Base-by-base conservation (phyloP, 2,329 filamentous ascomycete species). In the Neonectria magnoliae region DNA sequence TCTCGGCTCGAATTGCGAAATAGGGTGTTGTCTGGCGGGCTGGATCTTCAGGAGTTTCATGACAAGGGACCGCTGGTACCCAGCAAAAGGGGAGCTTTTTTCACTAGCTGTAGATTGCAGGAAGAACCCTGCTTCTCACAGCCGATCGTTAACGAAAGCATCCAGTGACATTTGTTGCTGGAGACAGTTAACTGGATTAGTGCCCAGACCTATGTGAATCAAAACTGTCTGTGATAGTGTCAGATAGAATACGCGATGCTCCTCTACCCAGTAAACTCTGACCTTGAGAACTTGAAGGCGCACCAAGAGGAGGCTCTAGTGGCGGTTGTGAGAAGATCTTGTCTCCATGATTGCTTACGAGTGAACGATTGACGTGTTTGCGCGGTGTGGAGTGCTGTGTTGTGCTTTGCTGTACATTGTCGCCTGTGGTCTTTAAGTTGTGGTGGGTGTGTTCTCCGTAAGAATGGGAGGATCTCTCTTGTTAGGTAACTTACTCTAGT, bases 111-210 rank as follows among this genome's bases (percentile, higher is more conserved):
- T 38, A n/a, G 57, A 60, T 54, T 41, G 31, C 57, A 54, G 51
- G 36, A 31, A 48, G 51, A 29, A 31, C 51, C 50, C 41, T 60
- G 50, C 31, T 27, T 60, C 29, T 41, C 36, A 27, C 18, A 54
- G 50, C 57, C 42, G 51, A 60, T 48, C 50, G 31, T 45, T 55
- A n/a, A 42, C 57, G 57, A 48, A 48, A 54, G 41, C 11, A 31
- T 47, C 57, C 51, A 27, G n/a, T 10, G 27, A 20, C 16, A 16
- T n/a, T 16, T n/a, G 44, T 25, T 48, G 13, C 44, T 27, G 16
- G 36, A 41, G 14, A 48, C 20, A 16, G 18, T 45, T 11, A 44
- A 16, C 47, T 31, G 47, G 9, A 10, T 10, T 18, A 38, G 36
- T 25, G 27, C 47, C 31, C 48, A 41, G 16, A 31, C 9, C 31